Evolutionary conservation across 2,329 filamentous ascomycete genomes (phyloP).

Genomic region (Paracoccidioides brasiliensis): DNA sequence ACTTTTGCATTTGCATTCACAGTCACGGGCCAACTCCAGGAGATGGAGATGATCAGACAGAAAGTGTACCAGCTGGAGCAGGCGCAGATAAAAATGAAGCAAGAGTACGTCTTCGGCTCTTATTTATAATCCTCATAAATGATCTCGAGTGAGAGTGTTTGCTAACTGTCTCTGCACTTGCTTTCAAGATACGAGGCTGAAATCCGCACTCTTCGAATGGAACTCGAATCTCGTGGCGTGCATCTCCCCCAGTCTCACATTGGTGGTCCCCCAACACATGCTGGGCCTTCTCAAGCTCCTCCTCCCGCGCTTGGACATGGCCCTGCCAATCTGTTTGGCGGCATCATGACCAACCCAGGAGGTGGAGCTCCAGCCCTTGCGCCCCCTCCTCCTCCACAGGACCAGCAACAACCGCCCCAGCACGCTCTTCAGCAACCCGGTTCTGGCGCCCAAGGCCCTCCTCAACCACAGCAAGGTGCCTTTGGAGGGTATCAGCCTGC

Average conservation of each 20-base stretch:
- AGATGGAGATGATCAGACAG: slow-evolving; percentile 86
- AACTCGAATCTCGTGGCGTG: slow-evolving; percentile 62
- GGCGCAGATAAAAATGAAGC: slow-evolving; percentile 73
- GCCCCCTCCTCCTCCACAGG: slow-evolving; percentile 58
- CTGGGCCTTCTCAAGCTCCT: slow-evolving; percentile 67
- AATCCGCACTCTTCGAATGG: slow-evolving; percentile 69
- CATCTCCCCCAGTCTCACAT: slow-evolving; percentile 55
- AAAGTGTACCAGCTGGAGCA: slow-evolving; percentile 93
- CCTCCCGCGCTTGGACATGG: slow-evolving; percentile 80
- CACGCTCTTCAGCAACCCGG: slow-evolving; percentile 48
- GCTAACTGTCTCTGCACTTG: background rate
- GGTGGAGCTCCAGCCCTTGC: slow-evolving; percentile 77
- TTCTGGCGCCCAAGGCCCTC: slow-evolving; percentile 48
- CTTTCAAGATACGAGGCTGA: slow-evolving; percentile 76
- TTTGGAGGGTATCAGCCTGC: slow-evolving; percentile 57
- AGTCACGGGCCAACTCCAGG: slow-evolving; percentile 85
- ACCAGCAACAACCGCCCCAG: slow-evolving; percentile 46
- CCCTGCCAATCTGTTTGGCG: slow-evolving; percentile 79
- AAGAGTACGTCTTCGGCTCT: slow-evolving; percentile 53
- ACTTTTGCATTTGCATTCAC: slow-evolving; percentile 11
- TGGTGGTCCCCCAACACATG: slow-evolving; percentile 60
- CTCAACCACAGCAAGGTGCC: slow-evolving; percentile 52
- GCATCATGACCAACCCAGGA: slow-evolving; percentile 84
- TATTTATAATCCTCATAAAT: background rate
- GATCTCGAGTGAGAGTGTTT: no score